Evolutionary conservation across 2,329 filamentous ascomycete species (phyloP), one percentile per base, ranked within the genome.

Genomic region (Myriosclerotinia duriaeana): DNA sequence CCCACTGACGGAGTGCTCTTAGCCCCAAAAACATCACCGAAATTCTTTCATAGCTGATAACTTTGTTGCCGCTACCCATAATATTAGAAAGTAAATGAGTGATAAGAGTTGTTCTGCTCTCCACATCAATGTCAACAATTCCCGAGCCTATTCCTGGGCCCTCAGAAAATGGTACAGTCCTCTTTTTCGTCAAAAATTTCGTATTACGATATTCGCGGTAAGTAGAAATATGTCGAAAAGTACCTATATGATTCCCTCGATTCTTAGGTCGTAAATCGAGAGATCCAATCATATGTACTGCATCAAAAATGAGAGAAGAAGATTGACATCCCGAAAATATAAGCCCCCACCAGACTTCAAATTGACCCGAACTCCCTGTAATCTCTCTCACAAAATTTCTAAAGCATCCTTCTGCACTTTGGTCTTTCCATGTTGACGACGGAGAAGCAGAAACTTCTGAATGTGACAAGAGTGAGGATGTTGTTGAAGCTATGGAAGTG

Each of bases 181-280:
- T 65, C 12, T 65, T 65, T 6, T 48, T 65, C 5, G 71, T 66
- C 17, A 72, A 61, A 55, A 59, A 72, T 15, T 65, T 58, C 20
- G 69, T 62, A 58, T 72, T 70, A 26, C 66, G 69, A 46, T 73
- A 73, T 50, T 72, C 68, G n/a, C 68, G 66, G 50, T 69, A 71
- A 5, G 69, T 70, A 22, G 66, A 66, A 50, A 69, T 69, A 52
- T 72, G 71, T 44, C 66, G 63, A 22, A 72, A 62, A 0, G 68
- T 72, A 20, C 70, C 71, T 14, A 72, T 63, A 17, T 68, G 68
- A 40, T 58, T 68, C 14, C 69, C 68, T 34, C 64, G 65, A 54
- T 59, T 58, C 22, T 65, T 61, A 34, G 65, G 64, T 22, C 61
- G 38, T 58, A 68, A 53, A 59, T 46, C 36, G 42, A 60, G 11